Evolutionary conservation across 2,329 filamentous ascomycete species (phyloP), one percentile per base, ranked within the genome.

Genomic region (Cladosporium phlei): DNA sequence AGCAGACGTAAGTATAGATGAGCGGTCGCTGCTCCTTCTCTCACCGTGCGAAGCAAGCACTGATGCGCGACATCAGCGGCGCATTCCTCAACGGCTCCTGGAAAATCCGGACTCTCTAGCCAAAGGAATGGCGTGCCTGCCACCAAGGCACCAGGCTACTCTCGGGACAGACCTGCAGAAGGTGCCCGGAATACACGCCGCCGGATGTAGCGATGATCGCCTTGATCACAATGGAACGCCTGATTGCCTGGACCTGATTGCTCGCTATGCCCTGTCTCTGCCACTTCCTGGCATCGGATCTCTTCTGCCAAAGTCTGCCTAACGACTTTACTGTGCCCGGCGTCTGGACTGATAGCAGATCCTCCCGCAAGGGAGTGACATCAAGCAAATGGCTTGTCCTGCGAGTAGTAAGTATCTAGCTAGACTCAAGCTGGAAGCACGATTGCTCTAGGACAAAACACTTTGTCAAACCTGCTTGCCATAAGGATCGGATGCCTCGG

Each of bases 1-100:
- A 52, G 52, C 43, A 50, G 61, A 53, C 59, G 61, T 64, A 61
- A 64, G 61, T 64, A 59, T 49, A 47, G 48, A 43, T 57, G 44
- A 53, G 22, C 25, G 30, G 20, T 24, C 37, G 45, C 28, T 25
- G 37, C 37, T 25, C 11, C 17, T n/a, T 39, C 25, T 40, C 27
- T 32, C 32, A 19, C 37, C 19, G 22, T 34, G n/a, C 27, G 38
- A 33, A 34, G 27, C 28, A 29, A 17, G 45, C 45, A 32, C 45
- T 47, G 45, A 47, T 40, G 45, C 28, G 30, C 22, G 22, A 40
- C 29, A 28, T 34, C 35, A 47, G 44, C 35, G 22, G 42, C 32
- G 24, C 42, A 45, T n/a, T 45, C 27, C 19, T 24, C 32, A 12
- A 28, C 28, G 1, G 40, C 45, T 32, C 37, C 35, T 14, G 45